These are phyloP conservation scores for Plantago coronopus DNA, from an alignment of 305 asterid species.

Conservation along the genomic window DNA sequence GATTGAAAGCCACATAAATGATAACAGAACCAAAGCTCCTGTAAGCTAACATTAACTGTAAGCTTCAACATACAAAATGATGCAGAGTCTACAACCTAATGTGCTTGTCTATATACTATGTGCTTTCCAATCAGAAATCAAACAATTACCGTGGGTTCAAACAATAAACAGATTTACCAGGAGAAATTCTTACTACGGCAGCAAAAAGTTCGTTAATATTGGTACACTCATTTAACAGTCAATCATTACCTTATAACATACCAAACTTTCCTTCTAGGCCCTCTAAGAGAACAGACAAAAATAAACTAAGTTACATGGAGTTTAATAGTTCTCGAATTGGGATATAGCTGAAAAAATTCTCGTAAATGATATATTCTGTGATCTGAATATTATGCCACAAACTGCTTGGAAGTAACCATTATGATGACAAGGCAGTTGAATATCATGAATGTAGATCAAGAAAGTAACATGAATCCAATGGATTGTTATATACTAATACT, in stretches of 20 bases:
- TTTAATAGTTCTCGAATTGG: background rate
- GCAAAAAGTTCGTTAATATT: background rate
- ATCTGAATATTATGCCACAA: conserved; percentile 15
- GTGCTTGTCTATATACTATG: background rate
- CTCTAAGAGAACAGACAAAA: conserved; percentile 3
- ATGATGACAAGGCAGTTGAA: conserved; percentile 10
- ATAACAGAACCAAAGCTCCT: conserved; percentile 8
- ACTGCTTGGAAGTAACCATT: conserved; percentile 8
- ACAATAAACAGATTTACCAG: background rate
- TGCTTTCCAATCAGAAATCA: conserved; percentile 14
- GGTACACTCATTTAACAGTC: conserved; percentile 5
- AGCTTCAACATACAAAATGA: background rate
- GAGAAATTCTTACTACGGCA: background rate
- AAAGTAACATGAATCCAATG: conserved; percentile 17
- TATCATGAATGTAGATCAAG: conserved; percentile 7
- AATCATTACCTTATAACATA: conserved; percentile 1
- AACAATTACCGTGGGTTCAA: conserved; percentile 14
- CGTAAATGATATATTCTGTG: background rate
- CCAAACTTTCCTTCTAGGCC: conserved; percentile 11
- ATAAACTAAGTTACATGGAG: conserved; percentile 4
- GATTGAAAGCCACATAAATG: conserved; percentile 24
- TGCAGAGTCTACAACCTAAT: background rate
- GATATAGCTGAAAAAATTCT: background rate
- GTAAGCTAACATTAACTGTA: background rate
- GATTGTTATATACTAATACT: conserved; percentile 32